A percentile compares a stretch with the other conserved stretches of the same genome.
Evolutionary conservation across 371 early-diverging fungal species (phyloP).

Genomic region (Rhizomucor miehei): DNA sequence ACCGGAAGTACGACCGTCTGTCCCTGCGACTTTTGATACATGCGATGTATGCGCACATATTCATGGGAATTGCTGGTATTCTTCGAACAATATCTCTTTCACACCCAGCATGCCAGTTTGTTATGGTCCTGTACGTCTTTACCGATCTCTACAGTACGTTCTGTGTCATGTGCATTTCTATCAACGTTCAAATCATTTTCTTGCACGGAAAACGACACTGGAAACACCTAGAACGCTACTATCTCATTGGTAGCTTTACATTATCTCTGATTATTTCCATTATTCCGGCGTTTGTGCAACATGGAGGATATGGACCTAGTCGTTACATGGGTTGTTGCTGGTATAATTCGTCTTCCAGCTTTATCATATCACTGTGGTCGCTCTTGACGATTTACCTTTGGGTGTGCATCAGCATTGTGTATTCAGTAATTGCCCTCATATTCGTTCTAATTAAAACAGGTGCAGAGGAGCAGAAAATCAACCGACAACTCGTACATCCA

Average conservation of each 20-base stretch:
- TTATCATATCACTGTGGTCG: conserved; percentile 5
- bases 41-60: conserved; percentile 1
- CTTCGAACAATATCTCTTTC: neutral
- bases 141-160: conserved; percentile 9
- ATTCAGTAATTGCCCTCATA: conserved; percentile 5
- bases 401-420: conserved; percentile 7
- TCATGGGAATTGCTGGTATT: conserved; percentile 6
- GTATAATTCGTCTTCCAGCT: neutral
- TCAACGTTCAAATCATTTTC: conserved; percentile 9
- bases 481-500: neutral
- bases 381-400: conserved; percentile 10
- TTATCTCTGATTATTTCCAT: conserved; percentile 6
- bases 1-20: conserved; percentile 5
- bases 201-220: neutral
- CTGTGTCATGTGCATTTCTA: conserved; percentile 8
- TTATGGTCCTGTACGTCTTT: conserved; percentile 13
- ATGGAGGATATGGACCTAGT: conserved; percentile 2
- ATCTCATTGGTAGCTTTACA: neutral
- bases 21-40: conserved; percentile 17
- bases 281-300: conserved; percentile 1
- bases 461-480: conserved; percentile 7
- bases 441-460: conserved; percentile 11
- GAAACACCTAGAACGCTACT: conserved; percentile 6
- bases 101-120: neutral
- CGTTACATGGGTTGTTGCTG: conserved; percentile 6